Conservation (phyloP, 208 protist species). For the Porcisia hertigi region DNA sequence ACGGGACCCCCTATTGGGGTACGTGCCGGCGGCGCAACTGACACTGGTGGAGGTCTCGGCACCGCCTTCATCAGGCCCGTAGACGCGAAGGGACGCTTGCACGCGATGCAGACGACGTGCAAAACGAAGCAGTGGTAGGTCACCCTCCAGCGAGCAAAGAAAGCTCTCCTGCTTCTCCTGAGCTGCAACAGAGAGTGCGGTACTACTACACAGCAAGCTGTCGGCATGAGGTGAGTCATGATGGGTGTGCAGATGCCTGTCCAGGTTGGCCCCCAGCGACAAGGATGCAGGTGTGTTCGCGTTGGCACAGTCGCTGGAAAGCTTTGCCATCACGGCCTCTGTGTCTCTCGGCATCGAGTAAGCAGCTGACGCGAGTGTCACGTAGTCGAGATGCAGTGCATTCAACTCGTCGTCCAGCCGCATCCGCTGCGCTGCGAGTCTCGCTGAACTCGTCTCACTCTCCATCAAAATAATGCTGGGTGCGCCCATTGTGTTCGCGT, state of each 20-base stretch:
- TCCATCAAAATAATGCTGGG: background rate
- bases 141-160: background rate
- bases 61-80: background rate
- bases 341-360: background rate
- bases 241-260: too few species aligned
- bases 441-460: background rate
- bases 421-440: constrained; percentile 2
- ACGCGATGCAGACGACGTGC: constrained; percentile 17
- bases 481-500: too few species aligned
- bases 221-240: background rate
- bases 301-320: background rate
- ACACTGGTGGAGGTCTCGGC: background rate
- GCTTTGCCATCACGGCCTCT: background rate
- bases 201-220: background rate
- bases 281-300: background rate
- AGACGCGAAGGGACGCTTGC: constrained; percentile 9
- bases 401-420: constrained; percentile 28
- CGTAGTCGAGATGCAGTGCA: constrained; percentile 24
- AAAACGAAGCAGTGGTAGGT: constrained; percentile 14
- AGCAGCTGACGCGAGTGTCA: constrained; percentile 10
- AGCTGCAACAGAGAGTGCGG: background rate
- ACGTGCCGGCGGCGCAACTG: background rate
- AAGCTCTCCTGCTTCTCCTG: background rate
- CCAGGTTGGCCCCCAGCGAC: background rate
- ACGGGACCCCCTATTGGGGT: background rate